These are phyloP conservation scores for Kwoniella sp. DNA, from an alignment of 768 basidiomycete genomes.

Conservation along the genomic window DNA sequence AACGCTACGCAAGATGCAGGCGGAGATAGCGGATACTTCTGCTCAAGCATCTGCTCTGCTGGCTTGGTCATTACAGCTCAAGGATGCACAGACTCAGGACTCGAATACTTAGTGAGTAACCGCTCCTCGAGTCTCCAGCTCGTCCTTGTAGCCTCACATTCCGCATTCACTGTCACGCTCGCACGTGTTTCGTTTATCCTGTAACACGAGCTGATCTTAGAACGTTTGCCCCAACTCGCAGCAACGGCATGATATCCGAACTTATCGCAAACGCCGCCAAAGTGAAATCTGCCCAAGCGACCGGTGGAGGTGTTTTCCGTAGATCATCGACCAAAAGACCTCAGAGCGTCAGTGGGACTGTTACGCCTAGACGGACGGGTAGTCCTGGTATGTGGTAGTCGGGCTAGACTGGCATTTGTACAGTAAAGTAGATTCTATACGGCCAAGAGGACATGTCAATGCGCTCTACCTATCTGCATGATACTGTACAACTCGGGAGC, in stretches of 20 bases:
- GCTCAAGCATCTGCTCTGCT: conserved; percentile 73
- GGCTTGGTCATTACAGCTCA: conserved; percentile 76
- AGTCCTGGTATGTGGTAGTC: conserved; percentile 40
- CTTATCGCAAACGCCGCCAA: conserved; percentile 78
- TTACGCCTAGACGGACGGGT: conserved; percentile 37
- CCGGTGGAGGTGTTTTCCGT: conserved; percentile 48
- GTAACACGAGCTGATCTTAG: conserved; percentile 1
- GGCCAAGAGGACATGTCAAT: neutral
- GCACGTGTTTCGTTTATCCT: neutral
- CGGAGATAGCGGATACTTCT: conserved; percentile 71
- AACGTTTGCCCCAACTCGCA: conserved; percentile 59
- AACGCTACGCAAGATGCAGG: conserved; percentile 67
- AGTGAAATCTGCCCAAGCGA: conserved; percentile 51
- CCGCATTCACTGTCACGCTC: neutral
- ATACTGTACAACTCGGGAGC: too few species aligned
- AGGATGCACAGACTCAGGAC: conserved; percentile 51
- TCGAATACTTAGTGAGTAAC: conserved; percentile 48
- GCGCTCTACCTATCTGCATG: too few species aligned
- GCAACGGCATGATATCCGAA: conserved; percentile 86
- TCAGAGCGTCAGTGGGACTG: conserved; percentile 33
- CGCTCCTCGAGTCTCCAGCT: neutral
- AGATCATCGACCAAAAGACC: conserved; percentile 31
- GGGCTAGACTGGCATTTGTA: neutral
- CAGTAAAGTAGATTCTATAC: neutral
- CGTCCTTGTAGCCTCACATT: too few species aligned